Evolutionary conservation across 2,329 filamentous ascomycete species (phyloP).

Genomic region (Penicillium griseofulvum): DNA sequence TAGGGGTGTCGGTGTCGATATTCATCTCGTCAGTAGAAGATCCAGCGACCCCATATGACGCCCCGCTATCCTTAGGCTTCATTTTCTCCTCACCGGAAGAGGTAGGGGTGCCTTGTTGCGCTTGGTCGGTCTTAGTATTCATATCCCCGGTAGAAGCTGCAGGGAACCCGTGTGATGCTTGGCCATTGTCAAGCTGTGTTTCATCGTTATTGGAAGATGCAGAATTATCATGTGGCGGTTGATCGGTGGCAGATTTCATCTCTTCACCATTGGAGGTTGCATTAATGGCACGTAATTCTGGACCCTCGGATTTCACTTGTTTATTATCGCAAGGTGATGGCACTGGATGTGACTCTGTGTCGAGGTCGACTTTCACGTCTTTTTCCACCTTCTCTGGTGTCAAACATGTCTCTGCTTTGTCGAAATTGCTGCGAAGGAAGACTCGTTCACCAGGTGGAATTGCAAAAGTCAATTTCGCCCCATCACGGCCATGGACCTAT

Average conservation of each 20-base stretch:
- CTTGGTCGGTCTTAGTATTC: neutral
- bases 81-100: neutral
- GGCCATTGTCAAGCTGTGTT: neutral
- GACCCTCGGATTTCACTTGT: neutral
- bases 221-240: neutral
- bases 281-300: neutral
- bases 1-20: neutral
- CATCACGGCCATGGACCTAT: slow-evolving; percentile 37
- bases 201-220: neutral
- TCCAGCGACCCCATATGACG: neutral
- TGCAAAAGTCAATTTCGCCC: slow-evolving; percentile 34
- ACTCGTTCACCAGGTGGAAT: slow-evolving; percentile 41
- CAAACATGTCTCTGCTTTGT: neutral
- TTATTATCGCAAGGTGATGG: neutral
- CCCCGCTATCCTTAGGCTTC: neutral
- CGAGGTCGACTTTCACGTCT: neutral
- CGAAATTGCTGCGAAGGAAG: slow-evolving; percentile 26
- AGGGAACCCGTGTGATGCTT: neutral
- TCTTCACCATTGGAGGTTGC: neutral
- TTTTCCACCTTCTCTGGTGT: neutral
- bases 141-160: neutral
- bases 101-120: neutral
- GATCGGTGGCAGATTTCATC: neutral
- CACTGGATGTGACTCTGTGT: neutral
- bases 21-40: neutral